Base-by-base conservation (phyloP, 768 basidiomycete species). In the Phylloporus arenicola region DNA sequence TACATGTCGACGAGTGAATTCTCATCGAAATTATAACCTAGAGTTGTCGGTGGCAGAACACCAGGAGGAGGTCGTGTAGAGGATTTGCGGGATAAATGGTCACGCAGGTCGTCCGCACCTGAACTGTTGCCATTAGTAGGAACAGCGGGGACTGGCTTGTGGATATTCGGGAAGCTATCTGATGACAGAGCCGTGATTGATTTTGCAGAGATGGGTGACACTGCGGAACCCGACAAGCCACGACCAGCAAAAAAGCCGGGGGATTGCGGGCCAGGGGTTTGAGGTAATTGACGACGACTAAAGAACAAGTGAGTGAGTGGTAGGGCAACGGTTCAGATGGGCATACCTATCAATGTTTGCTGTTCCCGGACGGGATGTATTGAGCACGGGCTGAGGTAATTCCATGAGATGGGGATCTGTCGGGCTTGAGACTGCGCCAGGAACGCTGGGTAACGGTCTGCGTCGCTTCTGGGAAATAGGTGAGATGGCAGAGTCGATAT, bases 61-160 rank as follows among this genome's bases (percentile, higher is more conserved):
- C 66, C 68, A 24, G 63, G 57, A 24, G 63, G 57, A 19, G 66
- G 68, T 43, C 66, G 64, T 8, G 55, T 34, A 1, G 65, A 68
- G 20, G 59, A 4, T 44, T 55, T 64, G 2, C 54, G 61, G 9
- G 46, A 34, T 2, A 64, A 19, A 7, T 54, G 52, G 35, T 61
- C 59, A 35, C 55, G 65, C 33, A 57, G 37, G 38, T 65, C 62
- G 16, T 63, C 65, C 4, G 30, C 20, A 4, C 41, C 48, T 17
- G 46, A 41, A 13, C 34, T 20, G 6, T 48, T 45, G 10, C 55
- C 55, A n/a, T 60, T 60, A 6, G 46, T 29, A 2, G 65, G 66
- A 10, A 68, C 56, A 2, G 65, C 58, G 7, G 66, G 66, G 4
- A 68, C 65, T 12, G 66, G 65, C 48, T 68, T 68, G 54, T 65